Evolutionary conservation across 1,284 basidiomycete genomes (phyloP), one percentile per base, ranked within the genome.

Genomic region (Irpex sp.): DNA sequence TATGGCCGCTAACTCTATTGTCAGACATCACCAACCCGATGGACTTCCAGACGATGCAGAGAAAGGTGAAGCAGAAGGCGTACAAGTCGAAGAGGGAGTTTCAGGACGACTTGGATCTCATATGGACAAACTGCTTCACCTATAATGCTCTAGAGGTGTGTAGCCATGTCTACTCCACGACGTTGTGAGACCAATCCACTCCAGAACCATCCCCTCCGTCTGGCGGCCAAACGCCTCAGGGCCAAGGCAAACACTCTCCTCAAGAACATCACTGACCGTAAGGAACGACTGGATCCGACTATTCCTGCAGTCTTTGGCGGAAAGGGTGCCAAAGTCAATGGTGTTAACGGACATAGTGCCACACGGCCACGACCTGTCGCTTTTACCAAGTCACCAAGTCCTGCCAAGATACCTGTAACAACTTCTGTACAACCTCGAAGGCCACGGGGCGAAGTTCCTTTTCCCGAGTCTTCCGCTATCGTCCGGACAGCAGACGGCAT

Each of bases 81-180:
- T 98, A 98, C 85, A 97, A 96, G 78, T 93, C 87, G 60, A 98
- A 99, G 78, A 83, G 86, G 65, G 92, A 97, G 71, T 99, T 99
- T 75, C 89, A 90, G 66, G 89, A 92, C 65, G 97, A 99, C 76
- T 79, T 99, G 53, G 93, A 97, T 69, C 84, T 97, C 65, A 98
- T 99, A 69, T 99, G 97, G 97, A 87, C 89, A 60, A 99, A 99
- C 71, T 98, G 97, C 75, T 84, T 92, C 68, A 86, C 84, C 9
- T 99, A 98, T 77, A 99, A 99, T 74, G 89, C 91, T 26, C 85
- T 89, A 15, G 92, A 94, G 76, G 95, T 94, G 57, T 50, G 60
- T 63, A 19, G 15, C 17, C 8, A 15, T 11, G 6, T 17, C 26
- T 11, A 33, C 33, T 9, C 26, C 13, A 11, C 8, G 26, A 33